A percentile compares a stretch with the other conserved stretches of the same genome.
Conservation (phyloP, 345 rosid species). For the Rhizophora apiculata region DNA sequence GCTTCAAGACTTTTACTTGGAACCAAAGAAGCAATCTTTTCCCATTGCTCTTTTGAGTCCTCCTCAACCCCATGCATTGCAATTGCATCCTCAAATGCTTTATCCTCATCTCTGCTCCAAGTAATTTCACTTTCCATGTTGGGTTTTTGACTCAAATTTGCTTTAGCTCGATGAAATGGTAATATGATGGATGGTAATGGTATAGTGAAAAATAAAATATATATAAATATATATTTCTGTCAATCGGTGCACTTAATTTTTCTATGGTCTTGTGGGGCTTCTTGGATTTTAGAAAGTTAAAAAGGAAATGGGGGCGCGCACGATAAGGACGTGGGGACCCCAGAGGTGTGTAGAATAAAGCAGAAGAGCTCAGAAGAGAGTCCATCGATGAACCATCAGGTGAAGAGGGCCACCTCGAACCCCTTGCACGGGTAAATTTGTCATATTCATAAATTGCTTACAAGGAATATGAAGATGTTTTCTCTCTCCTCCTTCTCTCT, state of each 20-base stretch:
- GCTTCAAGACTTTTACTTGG: constrained; percentile 54
- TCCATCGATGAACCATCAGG: constrained; percentile 33
- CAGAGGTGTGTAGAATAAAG: constrained; percentile 17
- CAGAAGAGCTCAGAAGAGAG: constrained; percentile 2
- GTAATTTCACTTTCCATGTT: constrained; percentile 43
- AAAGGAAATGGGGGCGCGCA: constrained; percentile 22
- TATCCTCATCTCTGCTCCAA: constrained; percentile 88
- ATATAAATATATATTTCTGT: neutral
- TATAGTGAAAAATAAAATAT: neutral
- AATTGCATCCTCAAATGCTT: constrained; percentile 71
- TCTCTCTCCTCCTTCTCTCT: too few relatives aligned
- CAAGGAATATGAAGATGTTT: neutral
- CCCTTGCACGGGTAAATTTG: constrained; percentile 20
- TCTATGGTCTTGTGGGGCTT: constrained; percentile 12
- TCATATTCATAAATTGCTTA: constrained; percentile 8
- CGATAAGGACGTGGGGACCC: constrained; percentile 32
- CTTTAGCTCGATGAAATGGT: neutral
- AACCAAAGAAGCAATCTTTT: constrained; percentile 61
- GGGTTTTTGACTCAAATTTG: neutral
- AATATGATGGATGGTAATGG: neutral
- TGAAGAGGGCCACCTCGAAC: constrained; percentile 39
- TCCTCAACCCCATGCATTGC: constrained; percentile 64
- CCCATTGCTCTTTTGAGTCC: constrained; percentile 55
- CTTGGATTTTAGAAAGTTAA: constrained; percentile 1
- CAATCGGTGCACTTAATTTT: constrained; percentile 15